phyloP scores from a whole-genome alignment of 2,329 filamentous ascomycete species.

The Blumeria graminis region DNA sequence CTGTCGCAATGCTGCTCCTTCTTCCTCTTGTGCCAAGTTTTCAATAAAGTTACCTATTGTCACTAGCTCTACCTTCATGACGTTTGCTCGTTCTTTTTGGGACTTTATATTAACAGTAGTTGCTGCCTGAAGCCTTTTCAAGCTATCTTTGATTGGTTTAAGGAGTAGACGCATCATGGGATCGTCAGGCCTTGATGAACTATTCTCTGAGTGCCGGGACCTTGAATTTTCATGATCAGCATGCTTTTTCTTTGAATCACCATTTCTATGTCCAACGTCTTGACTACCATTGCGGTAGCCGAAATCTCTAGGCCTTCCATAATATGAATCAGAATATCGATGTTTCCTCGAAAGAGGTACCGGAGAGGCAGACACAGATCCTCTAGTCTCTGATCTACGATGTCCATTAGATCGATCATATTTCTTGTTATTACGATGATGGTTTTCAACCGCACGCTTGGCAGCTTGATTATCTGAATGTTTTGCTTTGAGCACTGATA shows the following conservation, averaged over 20 bases:
- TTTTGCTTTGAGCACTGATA: constrained; percentile 78
- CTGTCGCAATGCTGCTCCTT: constrained; percentile 9
- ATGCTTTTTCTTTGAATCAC: constrained; percentile 31
- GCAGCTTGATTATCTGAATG: constrained; percentile 54
- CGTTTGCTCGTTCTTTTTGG: constrained; percentile 33
- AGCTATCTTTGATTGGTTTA: constrained; percentile 33
- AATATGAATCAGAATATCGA: constrained; percentile 17
- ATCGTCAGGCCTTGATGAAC: constrained; percentile 19
- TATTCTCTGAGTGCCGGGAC: not conserved
- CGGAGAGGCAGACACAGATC: constrained; percentile 46
- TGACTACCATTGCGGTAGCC: constrained; percentile 22
- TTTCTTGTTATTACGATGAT: constrained; percentile 88
- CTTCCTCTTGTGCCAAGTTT: constrained; percentile 13
- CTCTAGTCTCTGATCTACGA: constrained; percentile 31
- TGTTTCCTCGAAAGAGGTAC: constrained; percentile 28
- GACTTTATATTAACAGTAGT: constrained; percentile 38
- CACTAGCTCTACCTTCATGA: constrained; percentile 35
- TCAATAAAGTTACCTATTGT: constrained; percentile 39
- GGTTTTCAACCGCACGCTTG: constrained; percentile 67
- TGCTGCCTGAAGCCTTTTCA: constrained; percentile 33
- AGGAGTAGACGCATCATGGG: constrained; percentile 22
- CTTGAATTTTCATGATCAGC: constrained; percentile 15
- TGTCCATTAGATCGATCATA: constrained; percentile 27
- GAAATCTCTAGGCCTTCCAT: constrained; percentile 24
- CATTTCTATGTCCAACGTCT: constrained; percentile 8